A percentile compares a stretch with the other conserved stretches of the same genome.
Conservation (phyloP, 1,139 yeast genomes). For the Schizosaccharomyces versatilis region DNA sequence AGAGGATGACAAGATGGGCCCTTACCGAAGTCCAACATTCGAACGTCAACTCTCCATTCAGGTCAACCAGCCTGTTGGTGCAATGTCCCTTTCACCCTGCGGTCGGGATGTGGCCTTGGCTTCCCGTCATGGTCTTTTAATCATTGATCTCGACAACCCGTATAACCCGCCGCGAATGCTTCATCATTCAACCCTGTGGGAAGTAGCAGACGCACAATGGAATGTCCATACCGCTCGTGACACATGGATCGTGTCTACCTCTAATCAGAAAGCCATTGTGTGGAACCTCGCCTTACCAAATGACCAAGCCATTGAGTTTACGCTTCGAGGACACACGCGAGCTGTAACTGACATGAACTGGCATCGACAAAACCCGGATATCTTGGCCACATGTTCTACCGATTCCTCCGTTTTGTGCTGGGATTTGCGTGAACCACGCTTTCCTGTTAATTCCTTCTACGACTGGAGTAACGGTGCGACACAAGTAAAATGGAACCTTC, state of each 20-base stretch:
- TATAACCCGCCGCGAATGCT: slow-evolving; percentile 87
- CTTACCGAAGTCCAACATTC: slow-evolving; percentile 8
- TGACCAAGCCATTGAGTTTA: slow-evolving; percentile 58
- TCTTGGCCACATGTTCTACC: slow-evolving; percentile 81
- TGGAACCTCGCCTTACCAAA: slow-evolving; percentile 77
- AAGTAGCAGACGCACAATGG: slow-evolving; percentile 97
- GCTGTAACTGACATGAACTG: slow-evolving; percentile 92
- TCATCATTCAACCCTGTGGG: slow-evolving; percentile 87
- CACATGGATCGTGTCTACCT: slow-evolving; percentile 73
- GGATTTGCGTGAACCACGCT: slow-evolving; percentile 65
- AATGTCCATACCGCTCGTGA: slow-evolving; percentile 71
- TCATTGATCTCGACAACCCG: slow-evolving; percentile 87
- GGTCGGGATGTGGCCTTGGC: slow-evolving; percentile 90
- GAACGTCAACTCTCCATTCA: slow-evolving; percentile 62
- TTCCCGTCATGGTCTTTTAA: slow-evolving; percentile 64
- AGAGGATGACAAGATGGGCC: slow-evolving; percentile 2
- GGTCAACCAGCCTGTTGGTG: slow-evolving; percentile 83
- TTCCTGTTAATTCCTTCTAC: slow-evolving; percentile 57
- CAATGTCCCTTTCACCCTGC: slow-evolving; percentile 73
- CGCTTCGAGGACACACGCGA: slow-evolving; percentile 68
- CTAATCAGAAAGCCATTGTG: slow-evolving; percentile 72
- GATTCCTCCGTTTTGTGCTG: slow-evolving; percentile 73
- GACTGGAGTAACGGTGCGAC: slow-evolving; percentile 91
- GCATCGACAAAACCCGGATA: slow-evolving; percentile 67
- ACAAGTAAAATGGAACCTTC: slow-evolving; percentile 81